Percentiles rank a stretch among this genome's conserved stretches.
phyloP scores from a whole-genome alignment of 495 filamentous ascomycete species.

The Hyaloscypha variabilis region DNA sequence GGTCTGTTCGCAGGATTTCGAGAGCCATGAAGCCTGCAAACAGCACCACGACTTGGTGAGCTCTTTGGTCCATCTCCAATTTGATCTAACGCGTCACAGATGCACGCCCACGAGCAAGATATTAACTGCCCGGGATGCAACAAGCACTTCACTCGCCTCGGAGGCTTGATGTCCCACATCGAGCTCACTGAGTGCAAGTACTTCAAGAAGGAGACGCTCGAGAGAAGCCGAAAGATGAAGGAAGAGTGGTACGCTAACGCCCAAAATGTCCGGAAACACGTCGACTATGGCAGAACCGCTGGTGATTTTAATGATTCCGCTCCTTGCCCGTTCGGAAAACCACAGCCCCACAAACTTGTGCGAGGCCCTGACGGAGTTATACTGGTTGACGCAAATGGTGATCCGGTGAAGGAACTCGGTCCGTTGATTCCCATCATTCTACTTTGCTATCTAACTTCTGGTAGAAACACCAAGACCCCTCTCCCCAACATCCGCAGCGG shows the following conservation, averaged over 20 bases:
- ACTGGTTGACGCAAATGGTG: background rate
- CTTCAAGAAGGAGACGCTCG: background rate
- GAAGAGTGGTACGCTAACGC: background rate
- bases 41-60: slow-evolving; percentile 25
- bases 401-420: background rate
- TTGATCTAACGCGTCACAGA: slow-evolving; percentile 7
- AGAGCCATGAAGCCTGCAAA: slow-evolving; percentile 14
- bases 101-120: slow-evolving; percentile 24
- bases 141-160: slow-evolving; percentile 22
- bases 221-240: slow-evolving; percentile 4
- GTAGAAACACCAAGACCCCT: too few relatives aligned
- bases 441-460: too few relatives aligned
- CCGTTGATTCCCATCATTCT: too few relatives aligned
- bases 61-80: background rate
- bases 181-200: slow-evolving; percentile 14
- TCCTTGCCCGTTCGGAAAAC: too few relatives aligned
- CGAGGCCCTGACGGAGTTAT: background rate
- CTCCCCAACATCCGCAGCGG: too few relatives aligned
- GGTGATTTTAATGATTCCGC: too few relatives aligned
- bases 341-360: background rate
- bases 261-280: background rate
- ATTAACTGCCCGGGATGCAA: slow-evolving; percentile 18
- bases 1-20: slow-evolving; percentile 24
- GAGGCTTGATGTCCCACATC: slow-evolving; percentile 22
- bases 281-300: slow-evolving; percentile 1